phyloP scores from a whole-genome alignment of 345 rosid species.

The Brassica incana region DNA sequence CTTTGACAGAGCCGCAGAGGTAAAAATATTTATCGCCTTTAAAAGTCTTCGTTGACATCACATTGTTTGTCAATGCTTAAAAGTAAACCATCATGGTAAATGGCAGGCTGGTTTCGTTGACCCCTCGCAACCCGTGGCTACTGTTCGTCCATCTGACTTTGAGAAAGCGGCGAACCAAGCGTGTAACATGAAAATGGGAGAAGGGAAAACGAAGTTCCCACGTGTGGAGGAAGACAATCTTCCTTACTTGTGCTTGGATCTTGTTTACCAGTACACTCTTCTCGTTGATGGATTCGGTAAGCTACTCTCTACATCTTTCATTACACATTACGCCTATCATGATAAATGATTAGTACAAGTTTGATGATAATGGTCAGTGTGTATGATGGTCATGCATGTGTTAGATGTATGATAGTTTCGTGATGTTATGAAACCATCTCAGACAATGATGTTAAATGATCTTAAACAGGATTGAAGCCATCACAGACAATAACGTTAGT shows the following conservation, averaged over 20 bases:
- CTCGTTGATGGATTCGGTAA: constrained; percentile 93
- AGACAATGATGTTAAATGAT: not conserved
- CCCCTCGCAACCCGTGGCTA: constrained; percentile 62
- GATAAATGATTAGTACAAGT: not conserved
- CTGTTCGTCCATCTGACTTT: constrained; percentile 68
- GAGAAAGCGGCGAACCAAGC: constrained; percentile 79
- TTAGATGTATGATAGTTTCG: not conserved
- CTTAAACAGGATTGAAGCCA: constrained; percentile 61
- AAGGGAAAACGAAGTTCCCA: constrained; percentile 56
- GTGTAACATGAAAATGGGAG: constrained; percentile 67
- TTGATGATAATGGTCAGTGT: not conserved
- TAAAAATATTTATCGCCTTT: constrained; percentile 22
- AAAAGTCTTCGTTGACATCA: not conserved
- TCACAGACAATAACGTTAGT: constrained; percentile 83
- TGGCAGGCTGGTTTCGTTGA: constrained; percentile 80
- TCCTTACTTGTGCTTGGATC: constrained; percentile 94
- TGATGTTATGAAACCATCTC: not conserved
- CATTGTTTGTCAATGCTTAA: not conserved
- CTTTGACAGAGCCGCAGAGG: constrained; percentile 98
- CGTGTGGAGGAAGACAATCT: constrained; percentile 53
- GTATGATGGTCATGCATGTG: not conserved
- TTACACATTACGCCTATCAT: not conserved
- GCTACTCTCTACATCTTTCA: constrained; percentile 9
- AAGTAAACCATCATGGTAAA: not conserved
- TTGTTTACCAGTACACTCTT: constrained; percentile 78